Evolutionary conservation across 306 rosid genomes (phyloP).

Genomic region (Cicer bijugum): DNA sequence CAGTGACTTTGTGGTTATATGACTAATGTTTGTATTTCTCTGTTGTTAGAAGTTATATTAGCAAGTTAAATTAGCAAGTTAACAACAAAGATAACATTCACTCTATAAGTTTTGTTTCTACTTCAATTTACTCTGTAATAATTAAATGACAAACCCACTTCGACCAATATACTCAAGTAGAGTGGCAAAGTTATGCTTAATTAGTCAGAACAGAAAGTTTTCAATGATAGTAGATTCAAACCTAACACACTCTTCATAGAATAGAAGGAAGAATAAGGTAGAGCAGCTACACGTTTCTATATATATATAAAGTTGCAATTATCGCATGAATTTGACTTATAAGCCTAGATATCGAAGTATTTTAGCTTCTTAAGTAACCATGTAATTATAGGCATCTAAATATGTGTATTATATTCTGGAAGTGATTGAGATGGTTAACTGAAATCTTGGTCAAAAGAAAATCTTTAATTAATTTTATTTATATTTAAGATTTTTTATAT

Average conservation of each 20-base stretch:
- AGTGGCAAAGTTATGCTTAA: conserved; percentile 1
- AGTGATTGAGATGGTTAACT: conserved; percentile 42
- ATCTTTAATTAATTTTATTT: no score
- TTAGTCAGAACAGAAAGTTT: conserved; percentile 13
- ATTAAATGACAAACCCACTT: no score
- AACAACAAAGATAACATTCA: no score
- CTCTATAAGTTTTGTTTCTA: no score
- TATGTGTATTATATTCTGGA: conserved; percentile 6
- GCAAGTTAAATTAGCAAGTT: no score
- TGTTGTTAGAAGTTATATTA: no score
- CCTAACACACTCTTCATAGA: conserved; percentile 40
- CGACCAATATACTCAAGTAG: not conserved
- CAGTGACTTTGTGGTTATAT: no score
- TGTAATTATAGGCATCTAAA: conserved; percentile 27
- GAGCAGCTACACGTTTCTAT: not conserved
- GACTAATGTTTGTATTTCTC: no score
- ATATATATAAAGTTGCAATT: not conserved
- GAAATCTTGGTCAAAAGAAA: not conserved
- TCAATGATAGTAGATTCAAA: conserved; percentile 29
- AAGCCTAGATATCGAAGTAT: not conserved
- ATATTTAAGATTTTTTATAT: not conserved
- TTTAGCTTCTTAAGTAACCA: conserved; percentile 38
- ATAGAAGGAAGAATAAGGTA: conserved; percentile 24
- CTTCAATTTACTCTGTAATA: no score
- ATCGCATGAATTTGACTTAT: conserved; percentile 38